Conservation (phyloP, 495 filamentous ascomycete genomes). For the Aspergillus nanangensis region DNA sequence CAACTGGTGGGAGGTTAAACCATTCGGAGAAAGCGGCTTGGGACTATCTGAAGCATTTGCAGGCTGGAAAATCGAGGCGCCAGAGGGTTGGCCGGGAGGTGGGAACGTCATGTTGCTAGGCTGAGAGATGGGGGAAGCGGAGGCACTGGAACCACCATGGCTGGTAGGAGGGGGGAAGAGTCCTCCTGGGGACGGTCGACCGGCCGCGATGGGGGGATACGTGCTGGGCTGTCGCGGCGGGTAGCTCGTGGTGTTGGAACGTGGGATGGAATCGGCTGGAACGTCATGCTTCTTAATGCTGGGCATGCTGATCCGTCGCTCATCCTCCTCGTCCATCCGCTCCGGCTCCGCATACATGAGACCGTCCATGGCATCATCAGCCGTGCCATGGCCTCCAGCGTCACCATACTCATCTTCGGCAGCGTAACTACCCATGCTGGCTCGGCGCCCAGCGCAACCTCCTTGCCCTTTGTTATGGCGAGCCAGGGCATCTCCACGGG, state of each 20-base stretch:
- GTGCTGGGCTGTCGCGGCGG: slow-evolving; percentile 64
- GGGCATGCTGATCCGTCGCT: slow-evolving; percentile 57
- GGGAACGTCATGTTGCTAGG: slow-evolving; percentile 40
- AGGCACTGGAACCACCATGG: slow-evolving; percentile 45
- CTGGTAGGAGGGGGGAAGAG: slow-evolving; percentile 57
- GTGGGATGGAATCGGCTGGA: slow-evolving; percentile 30
- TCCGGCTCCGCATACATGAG: slow-evolving; percentile 61
- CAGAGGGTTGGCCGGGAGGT: slow-evolving; percentile 37
- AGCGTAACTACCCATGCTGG: slow-evolving; percentile 81
- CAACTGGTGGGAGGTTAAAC: slow-evolving; percentile 54
- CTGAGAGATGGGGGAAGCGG: slow-evolving; percentile 52
- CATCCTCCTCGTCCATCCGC: slow-evolving; percentile 63
- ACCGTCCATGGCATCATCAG: slow-evolving; percentile 74
- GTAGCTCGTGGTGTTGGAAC: slow-evolving; percentile 44
- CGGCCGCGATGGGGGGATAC: slow-evolving; percentile 66
- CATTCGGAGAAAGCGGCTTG: slow-evolving; percentile 76
- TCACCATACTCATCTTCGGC: slow-evolving; percentile 73
- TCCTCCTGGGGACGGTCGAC: slow-evolving; percentile 43
- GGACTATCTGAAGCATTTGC: slow-evolving; percentile 80
- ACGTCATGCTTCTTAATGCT: slow-evolving; percentile 68
- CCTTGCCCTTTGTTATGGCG: slow-evolving; percentile 95
- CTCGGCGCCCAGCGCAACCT: slow-evolving; percentile 85
- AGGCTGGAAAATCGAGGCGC: slow-evolving; percentile 62
- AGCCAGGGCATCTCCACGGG: slow-evolving; percentile 89
- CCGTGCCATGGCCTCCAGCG: slow-evolving; percentile 28